Base-by-base conservation (phyloP, 148 eudicot species). In the Heliosperma pusillum region DNA sequence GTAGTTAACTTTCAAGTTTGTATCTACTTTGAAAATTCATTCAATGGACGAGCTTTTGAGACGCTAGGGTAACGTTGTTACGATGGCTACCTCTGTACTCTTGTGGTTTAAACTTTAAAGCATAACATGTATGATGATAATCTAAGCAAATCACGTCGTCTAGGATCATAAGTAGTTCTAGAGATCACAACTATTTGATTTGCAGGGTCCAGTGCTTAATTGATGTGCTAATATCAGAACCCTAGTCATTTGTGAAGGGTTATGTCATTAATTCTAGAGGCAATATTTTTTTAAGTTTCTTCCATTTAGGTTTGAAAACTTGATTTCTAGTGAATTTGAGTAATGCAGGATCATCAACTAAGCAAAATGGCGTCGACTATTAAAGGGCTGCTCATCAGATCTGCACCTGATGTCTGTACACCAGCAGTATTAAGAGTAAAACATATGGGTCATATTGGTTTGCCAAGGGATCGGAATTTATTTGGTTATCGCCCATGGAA, bases 281-380 rank as follows among this genome's bases (percentile, higher is more conserved):
- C 40, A 33, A 33, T 0, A 2, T 33, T 33, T 0, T 33, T 33
- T 33, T 5, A 9, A 10, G 15, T 7, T 10, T n/a, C n/a, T n/a
- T n/a, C n/a, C n/a, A n/a, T n/a, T n/a, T n/a, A n/a, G n/a, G n/a
- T n/a, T n/a, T n/a, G n/a, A n/a, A n/a, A n/a, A n/a, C 36, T 26
- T 50, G 26, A 5, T 26, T 50, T 50, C 27, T 36, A 33, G 4
- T 69, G 57, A 13, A 21, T 21, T 10, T 11, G 22, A 15, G 42
- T 45, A 29, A 45, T 76, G 62, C 80, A 80, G 83, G 76, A 44
- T 33, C 9, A 27, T 47, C 40, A 12, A 59, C 1, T 47, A 30
- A 13, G 25, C 66, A 65, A 74, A 57, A 81, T 89, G 91, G 76
- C 89, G 26, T 84, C 88, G 42, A 47, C 81, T 5, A 79, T 72